Conservation (phyloP, 352 stramenopile species). For the Peronospora destructor region DNA sequence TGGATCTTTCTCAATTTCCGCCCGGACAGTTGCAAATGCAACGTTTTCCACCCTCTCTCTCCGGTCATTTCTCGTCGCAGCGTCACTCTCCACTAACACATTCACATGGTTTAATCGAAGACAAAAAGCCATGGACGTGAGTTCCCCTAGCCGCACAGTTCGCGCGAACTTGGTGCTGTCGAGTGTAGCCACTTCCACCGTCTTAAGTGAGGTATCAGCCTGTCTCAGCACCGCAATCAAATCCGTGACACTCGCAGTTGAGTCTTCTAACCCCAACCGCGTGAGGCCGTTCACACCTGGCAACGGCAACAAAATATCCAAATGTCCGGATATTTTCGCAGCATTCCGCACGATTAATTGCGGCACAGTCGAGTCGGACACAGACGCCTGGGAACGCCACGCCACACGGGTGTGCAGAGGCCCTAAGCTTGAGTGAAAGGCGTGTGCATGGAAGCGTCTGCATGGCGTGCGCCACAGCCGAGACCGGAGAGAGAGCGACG, state of each 20-base stretch:
- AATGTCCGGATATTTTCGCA: constrained; percentile 27
- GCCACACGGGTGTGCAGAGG: constrained; percentile 13
- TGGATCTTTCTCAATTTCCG: constrained; percentile 51
- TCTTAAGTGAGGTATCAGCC: constrained; percentile 48
- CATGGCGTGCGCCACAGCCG: constrained; percentile 3
- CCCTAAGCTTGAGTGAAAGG: constrained; percentile 20
- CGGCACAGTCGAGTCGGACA: constrained; percentile 8
- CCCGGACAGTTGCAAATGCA: constrained; percentile 62
- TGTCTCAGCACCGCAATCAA: constrained; percentile 49
- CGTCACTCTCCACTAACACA: constrained; percentile 47
- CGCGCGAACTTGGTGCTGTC: constrained; percentile 63
- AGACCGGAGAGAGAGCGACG: constrained; percentile 4
- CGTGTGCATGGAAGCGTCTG: not conserved
- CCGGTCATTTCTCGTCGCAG: constrained; percentile 21
- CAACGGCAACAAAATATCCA: constrained; percentile 56
- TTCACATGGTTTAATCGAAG: constrained; percentile 64
- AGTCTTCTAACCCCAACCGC: constrained; percentile 36
- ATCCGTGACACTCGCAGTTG: constrained; percentile 36
- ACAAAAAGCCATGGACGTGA: constrained; percentile 63
- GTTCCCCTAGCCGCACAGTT: constrained; percentile 50
- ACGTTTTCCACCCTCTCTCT: constrained; percentile 35
- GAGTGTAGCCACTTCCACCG: constrained; percentile 56
- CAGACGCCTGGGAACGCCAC: constrained; percentile 11
- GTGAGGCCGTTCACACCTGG: constrained; percentile 49
- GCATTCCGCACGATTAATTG: constrained; percentile 47